phyloP scores from a whole-genome alignment of 2,329 filamentous ascomycete genomes.

The Fusarium virguliforme region DNA sequence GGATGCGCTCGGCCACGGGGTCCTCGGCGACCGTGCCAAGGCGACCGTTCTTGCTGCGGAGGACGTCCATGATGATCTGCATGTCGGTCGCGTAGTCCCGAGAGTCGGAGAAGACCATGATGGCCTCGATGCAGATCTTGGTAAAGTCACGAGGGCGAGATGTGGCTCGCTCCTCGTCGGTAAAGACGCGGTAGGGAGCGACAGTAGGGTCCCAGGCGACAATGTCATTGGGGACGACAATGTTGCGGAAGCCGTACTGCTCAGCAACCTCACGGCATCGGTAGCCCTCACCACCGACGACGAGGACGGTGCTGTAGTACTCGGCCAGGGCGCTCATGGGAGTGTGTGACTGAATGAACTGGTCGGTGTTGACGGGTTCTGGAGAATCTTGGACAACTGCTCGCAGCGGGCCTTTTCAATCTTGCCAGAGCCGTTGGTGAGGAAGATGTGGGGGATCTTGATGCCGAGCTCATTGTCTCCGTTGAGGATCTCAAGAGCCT shows the following conservation, averaged over 20 bases:
- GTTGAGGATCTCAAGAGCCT: conserved; percentile 81
- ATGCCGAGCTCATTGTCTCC: conserved; percentile 80
- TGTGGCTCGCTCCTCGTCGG: conserved; percentile 71
- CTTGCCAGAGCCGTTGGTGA: conserved; percentile 95
- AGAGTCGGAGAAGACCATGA: conserved; percentile 93
- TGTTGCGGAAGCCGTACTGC: conserved; percentile 81
- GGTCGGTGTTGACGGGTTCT: conserved; percentile 56
- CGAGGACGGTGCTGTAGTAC: conserved; percentile 83
- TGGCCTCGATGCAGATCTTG: conserved; percentile 85
- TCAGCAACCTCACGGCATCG: conserved; percentile 71
- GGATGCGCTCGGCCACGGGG: conserved; percentile 69
- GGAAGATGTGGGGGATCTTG: conserved; percentile 89
- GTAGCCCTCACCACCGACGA: conserved; percentile 83
- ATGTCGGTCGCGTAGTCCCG: conserved; percentile 92
- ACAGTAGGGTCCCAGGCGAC: conserved; percentile 79
- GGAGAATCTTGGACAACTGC: conserved; percentile 73
- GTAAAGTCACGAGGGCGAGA: conserved; percentile 81
- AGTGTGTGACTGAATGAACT: conserved; percentile 85
- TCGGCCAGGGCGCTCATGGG: conserved; percentile 83
- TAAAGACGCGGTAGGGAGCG: conserved; percentile 85
- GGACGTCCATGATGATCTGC: conserved; percentile 83
- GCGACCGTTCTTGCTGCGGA: conserved; percentile 82
- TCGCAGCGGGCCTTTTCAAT: conserved; percentile 87
- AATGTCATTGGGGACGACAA: conserved; percentile 88
- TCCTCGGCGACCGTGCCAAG: conserved; percentile 75